phyloP scores from a whole-genome alignment of 2,329 filamentous ascomycete genomes.

The Cryphonectria radicalis region DNA sequence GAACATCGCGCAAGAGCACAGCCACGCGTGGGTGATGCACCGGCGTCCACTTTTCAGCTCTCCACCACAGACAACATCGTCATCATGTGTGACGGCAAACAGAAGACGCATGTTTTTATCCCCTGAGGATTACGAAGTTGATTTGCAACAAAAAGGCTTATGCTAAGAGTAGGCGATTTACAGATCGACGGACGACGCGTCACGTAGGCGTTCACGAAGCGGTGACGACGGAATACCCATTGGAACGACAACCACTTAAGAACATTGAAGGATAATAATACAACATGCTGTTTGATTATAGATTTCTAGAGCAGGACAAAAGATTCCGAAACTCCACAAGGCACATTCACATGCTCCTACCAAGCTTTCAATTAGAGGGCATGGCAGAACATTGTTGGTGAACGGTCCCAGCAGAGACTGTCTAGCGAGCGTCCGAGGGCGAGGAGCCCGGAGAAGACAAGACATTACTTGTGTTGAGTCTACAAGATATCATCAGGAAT shows the following conservation, averaged over 20 bases:
- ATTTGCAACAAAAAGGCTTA: neutral
- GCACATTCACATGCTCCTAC: neutral
- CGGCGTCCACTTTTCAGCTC: slow-evolving; percentile 5
- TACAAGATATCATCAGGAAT: neutral
- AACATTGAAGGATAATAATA: neutral
- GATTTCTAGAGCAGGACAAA: neutral
- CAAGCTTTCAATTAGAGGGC: neutral
- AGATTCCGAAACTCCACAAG: neutral
- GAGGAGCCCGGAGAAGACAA: neutral
- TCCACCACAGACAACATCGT: neutral
- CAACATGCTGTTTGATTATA: too few relatives aligned
- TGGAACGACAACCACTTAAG: neutral
- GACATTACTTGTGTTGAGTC: neutral
- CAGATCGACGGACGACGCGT: neutral
- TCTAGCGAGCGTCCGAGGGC: neutral
- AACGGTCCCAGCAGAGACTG: neutral
- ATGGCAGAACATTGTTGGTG: neutral
- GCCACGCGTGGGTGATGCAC: neutral
- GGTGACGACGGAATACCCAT: neutral
- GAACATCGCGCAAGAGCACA: neutral
- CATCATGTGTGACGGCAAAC: neutral
- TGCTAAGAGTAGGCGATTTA: neutral
- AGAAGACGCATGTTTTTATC: neutral
- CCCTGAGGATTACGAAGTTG: neutral
- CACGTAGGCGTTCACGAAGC: neutral